phyloP scores from a whole-genome alignment of 768 basidiomycete species.

The Crepidotus variabilis region DNA sequence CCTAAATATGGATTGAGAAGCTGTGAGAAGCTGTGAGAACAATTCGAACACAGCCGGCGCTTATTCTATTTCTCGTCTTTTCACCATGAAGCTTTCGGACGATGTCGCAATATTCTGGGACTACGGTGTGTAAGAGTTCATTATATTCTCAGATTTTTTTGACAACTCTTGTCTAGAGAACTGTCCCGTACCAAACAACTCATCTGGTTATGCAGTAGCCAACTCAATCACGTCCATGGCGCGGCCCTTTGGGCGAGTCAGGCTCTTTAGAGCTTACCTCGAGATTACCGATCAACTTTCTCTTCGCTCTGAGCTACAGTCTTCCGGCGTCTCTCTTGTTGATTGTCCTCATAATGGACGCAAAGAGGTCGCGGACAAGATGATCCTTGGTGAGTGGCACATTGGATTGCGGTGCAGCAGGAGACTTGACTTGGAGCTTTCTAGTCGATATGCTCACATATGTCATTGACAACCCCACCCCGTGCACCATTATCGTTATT shows the following conservation, averaged over 20 bases:
- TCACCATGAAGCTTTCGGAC: not conserved
- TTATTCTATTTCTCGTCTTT: too few species aligned
- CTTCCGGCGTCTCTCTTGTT: constrained; percentile 40
- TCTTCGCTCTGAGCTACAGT: constrained; percentile 40
- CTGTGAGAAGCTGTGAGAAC: too few species aligned
- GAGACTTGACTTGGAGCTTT: not conserved
- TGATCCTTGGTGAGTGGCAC: constrained; percentile 31
- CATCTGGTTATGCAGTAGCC: constrained; percentile 37
- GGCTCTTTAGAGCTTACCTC: constrained; percentile 50
- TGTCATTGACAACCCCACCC: constrained; percentile 38
- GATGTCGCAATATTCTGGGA: not conserved
- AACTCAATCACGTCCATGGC: constrained; percentile 41
- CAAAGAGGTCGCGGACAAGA: constrained; percentile 37
- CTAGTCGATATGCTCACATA: constrained; percentile 23
- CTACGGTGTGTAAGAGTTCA: too few species aligned
- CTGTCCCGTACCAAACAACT: constrained; percentile 29
- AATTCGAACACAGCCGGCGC: too few species aligned
- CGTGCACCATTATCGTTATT: constrained; percentile 42
- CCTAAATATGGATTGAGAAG: too few species aligned
- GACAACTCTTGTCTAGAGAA: constrained; percentile 24
- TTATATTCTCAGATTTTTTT: not conserved
- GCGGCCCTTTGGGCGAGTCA: constrained; percentile 41
- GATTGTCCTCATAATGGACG: constrained; percentile 32
- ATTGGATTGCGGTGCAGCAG: not conserved
- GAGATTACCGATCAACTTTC: constrained; percentile 28